Base-by-base conservation (phyloP, 2,329 filamentous ascomycete species). In the Phyllosticta citriasiana region DNA sequence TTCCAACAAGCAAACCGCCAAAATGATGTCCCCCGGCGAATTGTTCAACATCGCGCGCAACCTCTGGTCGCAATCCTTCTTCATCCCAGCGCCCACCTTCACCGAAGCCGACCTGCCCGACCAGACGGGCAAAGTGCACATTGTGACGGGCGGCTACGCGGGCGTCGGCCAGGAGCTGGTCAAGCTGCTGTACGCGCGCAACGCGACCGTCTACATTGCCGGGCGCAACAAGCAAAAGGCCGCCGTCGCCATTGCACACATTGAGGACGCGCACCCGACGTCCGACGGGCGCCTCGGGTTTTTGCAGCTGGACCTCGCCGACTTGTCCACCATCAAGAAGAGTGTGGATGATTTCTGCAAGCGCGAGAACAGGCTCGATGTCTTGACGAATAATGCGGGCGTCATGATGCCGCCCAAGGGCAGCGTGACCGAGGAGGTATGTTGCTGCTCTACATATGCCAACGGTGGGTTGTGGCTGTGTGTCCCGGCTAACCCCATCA, bases 191-290 rank as follows among this genome's bases (percentile, higher is more conserved):
- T 85, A 85, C 69, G 69, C 72, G 12, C 77, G 75, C 40, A 80
- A 82, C 60, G 82, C 75, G 40, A 82, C 73, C 1, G 78, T 85
- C n/a, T 85, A 84, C 68, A 68, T 83, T 26, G 81, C 81, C 4
- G 77, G 77, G 2, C 80, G 82, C 30, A 77, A 71, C 3, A 66
- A 73, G 35, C 68, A 74, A n/a, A 80, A 80, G 63, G 80, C 74
- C 12, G 68, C 70, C 2, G 63, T 68, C 0, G 80, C 80, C 50
- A 80, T 85, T 54, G 67, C 71, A 4, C 64, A 70, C 2, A 78
- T 84, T 64, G 71, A 76, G 26, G 30, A 61, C n/a, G 65, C 69
- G 1, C 54, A 67, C 26, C 72, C 77, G 0, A 64, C 66, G 35
- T 78, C 71, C 24, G 9, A 64, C 65, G 16, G 59, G 57, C 26